phyloP scores from a whole-genome alignment of 768 basidiomycete genomes.

The Rhizopogon roseolus region DNA sequence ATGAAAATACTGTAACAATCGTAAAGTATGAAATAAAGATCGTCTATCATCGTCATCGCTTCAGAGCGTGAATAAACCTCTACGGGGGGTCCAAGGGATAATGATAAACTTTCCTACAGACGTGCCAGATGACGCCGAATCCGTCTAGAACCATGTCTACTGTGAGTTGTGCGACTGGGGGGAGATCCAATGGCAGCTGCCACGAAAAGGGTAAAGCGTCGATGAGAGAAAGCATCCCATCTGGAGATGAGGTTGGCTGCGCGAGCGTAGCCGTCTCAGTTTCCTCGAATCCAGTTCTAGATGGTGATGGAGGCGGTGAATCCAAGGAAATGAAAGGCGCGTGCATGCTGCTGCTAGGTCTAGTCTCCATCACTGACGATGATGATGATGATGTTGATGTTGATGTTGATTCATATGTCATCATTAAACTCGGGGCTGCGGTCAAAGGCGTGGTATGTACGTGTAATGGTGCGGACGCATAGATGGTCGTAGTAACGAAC shows the following conservation, averaged over 20 bases:
- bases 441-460: slow-evolving; percentile 1
- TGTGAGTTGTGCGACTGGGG: slow-evolving; percentile 16
- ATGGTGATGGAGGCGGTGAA: slow-evolving; percentile 6
- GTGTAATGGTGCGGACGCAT: slow-evolving; percentile 9
- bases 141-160: slow-evolving; percentile 23
- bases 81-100: slow-evolving; percentile 30
- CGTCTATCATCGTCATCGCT: background rate
- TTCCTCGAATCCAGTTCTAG: slow-evolving; percentile 5
- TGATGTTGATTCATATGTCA: slow-evolving; percentile 1
- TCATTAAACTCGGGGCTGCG: background rate
- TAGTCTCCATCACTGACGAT: slow-evolving; percentile 6
- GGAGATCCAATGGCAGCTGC: slow-evolving; percentile 22
- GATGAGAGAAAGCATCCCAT: slow-evolving; percentile 15
- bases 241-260: background rate
- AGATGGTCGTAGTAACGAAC: slow-evolving; percentile 24
- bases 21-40: background rate
- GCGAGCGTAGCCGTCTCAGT: slow-evolving; percentile 10
- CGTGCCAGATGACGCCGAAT: slow-evolving; percentile 23
- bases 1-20: background rate
- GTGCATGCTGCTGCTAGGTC: background rate
- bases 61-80: background rate
- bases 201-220: slow-evolving; percentile 22
- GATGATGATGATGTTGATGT: slow-evolving; percentile 5
- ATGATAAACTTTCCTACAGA: slow-evolving; percentile 26
- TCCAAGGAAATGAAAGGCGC: background rate